Evolutionary conservation across 805 yeast species (phyloP), one percentile per base, ranked within the genome.

Genomic region (Saccharomyces eubayanus): DNA sequence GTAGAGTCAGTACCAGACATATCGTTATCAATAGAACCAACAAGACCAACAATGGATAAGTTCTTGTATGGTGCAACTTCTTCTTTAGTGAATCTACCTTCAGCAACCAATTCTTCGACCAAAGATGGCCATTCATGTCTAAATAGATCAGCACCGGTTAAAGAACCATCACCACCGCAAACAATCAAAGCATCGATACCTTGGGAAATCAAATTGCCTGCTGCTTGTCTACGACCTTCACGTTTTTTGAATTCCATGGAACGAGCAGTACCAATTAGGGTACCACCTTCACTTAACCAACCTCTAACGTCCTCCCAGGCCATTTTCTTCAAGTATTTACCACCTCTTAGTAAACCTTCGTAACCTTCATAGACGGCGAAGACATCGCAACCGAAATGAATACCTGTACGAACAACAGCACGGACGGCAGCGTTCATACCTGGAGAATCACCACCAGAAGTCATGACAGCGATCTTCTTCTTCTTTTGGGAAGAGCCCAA

Each of bases 371-470:
- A 85, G 49, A 95, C 83, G 28, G 95, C 97, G 64, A 78, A 94
- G 30, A 90, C 92, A 58, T 90, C 95, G 74, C 98, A 94, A 16
- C 87, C 91, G 54, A 83, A 77, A 74, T 77, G 81, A 59, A 94
- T 89, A 57, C 96, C 96, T 1, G 97, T 82, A 63, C 99, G 81
- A 8, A 92, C 96, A 55, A 94, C 96, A 0, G 98, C 96, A 58
- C 99, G 79, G 6, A 94, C 99, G 28, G 85, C 88, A 4, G 97
- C 92, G 72, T 90, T 89, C 99, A 94, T 94, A 64, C 99, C 99
- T 30, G 95, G 99, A 51, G 98, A 87, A 69, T 94, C 99, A 72
- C 99, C 99, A 62, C 99, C 99, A 0, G 96, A 89, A 5, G 98
- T 94, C 92, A 94, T 90, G 50, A 94, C 94, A 4, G 96, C 99